A percentile compares a stretch with the other conserved stretches of the same genome.
Evolutionary conservation across 306 rosid genomes (phyloP).

Genomic region (Glycine soja): DNA sequence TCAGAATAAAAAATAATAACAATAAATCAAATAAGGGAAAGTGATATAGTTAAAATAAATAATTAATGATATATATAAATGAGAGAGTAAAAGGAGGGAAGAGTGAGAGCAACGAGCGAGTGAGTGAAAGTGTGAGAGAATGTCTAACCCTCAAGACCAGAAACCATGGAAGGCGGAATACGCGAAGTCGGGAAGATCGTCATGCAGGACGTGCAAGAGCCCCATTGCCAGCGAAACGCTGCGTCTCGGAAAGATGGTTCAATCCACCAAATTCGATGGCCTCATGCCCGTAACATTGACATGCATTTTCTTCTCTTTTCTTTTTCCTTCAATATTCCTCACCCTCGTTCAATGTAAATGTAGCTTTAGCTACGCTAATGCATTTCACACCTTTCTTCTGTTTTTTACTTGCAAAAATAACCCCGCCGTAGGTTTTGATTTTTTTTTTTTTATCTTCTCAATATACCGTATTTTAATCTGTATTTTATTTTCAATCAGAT

Average conservation of each 20-base stretch:
- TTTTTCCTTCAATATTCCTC: not conserved
- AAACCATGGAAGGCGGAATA: constrained; percentile 96
- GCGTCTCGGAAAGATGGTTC: constrained; percentile 97
- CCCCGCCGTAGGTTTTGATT: constrained; percentile 9
- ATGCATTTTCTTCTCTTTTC: not conserved
- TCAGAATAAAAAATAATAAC: too few species aligned
- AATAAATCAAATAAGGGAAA: too few species aligned
- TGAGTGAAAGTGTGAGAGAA: constrained; percentile 43
- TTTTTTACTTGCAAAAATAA: not conserved
- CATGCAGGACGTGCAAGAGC: constrained; percentile 84
- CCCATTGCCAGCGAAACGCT: constrained; percentile 72
- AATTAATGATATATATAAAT: not conserved
- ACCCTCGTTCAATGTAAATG: not conserved
- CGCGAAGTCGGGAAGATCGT: constrained; percentile 88
- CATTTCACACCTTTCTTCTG: constrained; percentile 4
- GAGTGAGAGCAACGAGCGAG: not conserved
- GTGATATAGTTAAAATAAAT: too few species aligned
- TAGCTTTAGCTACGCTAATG: not conserved
- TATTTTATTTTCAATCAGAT: constrained; percentile 59
- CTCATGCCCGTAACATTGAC: constrained; percentile 72
- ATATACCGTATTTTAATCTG: constrained; percentile 28
- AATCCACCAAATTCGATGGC: constrained; percentile 91
- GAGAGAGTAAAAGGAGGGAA: constrained; percentile 10
- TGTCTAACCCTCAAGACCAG: constrained; percentile 74
- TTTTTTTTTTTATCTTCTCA: not conserved